Evolutionary conservation across 257 asterid genomes (phyloP).

Genomic region (Primulina eburnea): DNA sequence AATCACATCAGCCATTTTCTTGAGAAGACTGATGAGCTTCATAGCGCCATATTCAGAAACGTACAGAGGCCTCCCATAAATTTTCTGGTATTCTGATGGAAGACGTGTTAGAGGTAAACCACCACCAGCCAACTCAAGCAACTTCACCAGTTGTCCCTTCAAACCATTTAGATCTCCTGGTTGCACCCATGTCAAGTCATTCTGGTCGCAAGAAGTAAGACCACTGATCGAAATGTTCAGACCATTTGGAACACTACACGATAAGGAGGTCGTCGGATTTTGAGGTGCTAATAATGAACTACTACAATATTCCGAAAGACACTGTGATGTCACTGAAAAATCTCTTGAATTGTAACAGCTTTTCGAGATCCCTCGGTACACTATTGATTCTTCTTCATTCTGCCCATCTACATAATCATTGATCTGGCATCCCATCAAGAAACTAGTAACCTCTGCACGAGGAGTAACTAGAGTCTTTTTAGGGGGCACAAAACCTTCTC

Average conservation of each 20-base stretch:
- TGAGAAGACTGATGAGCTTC: conserved; percentile 68
- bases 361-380: conserved; percentile 55
- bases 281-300: conserved; percentile 36
- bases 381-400: conserved; percentile 77
- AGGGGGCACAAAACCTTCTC: conserved; percentile 72
- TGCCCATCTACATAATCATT: conserved; percentile 42
- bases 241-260: conserved; percentile 41
- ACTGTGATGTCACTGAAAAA: conserved; percentile 45
- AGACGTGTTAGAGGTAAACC: conserved; percentile 58
- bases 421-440: conserved; percentile 39
- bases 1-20: conserved; percentile 68
- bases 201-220: conserved; percentile 29
- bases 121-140: conserved; percentile 76
- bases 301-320: conserved; percentile 44
- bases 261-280: conserved; percentile 36
- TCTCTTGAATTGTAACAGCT: conserved; percentile 38
- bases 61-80: conserved; percentile 71
- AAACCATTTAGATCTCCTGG: conserved; percentile 85
- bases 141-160: conserved; percentile 68
- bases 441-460: conserved; percentile 36
- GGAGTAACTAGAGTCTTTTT: conserved; percentile 40
- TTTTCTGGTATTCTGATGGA: conserved; percentile 68
- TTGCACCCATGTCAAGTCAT: conserved; percentile 66
- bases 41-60: conserved; percentile 68
- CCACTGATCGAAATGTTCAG: conserved; percentile 36